Base-by-base conservation (phyloP, 2,329 filamentous ascomycete species). In the Verticillium zaregamsianum region DNA sequence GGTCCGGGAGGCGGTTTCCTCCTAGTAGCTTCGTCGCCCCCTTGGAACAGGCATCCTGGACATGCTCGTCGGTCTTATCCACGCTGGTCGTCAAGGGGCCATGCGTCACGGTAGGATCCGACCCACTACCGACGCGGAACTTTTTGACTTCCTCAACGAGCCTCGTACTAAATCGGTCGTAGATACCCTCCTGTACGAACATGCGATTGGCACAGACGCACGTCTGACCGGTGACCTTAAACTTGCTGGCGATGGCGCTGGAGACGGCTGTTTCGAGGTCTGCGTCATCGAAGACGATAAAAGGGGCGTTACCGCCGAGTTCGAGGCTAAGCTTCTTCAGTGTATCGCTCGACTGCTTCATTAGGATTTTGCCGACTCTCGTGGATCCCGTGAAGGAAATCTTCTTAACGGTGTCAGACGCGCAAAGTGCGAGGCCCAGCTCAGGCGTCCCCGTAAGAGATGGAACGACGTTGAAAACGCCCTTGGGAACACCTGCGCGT, bases 361-460 rank as follows among this genome's bases (percentile, higher is more conserved):
- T 86, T 59, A 94, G 91, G 59, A 87, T 79, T 61, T 86, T 84
- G 1, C 89, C 91, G 0, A 90, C 92, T 2, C 79, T 80, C 2
- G 87, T 90, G 9, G 86, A 90, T 32, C 91, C 91, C 0, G 91
- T 94, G 68, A 95, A 95, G 1, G 87, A 87, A 58, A 94, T 79
- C 70, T 90, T 91, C 67, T 90, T 86, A 32, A 94, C 84, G 57
- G 85, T 83, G 63, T 86, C 80, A 73, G 93, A 90, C 35, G 82
- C 77, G 1, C 88, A 86, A 7, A 94, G 79, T 0, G 87, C 85
- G n/a, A 66, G 62, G 33, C 59, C 60, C 4, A 67, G 58, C 4
- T 85, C 82, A 15, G 91, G 90, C 0, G 89, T 86, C 45, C 86
- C 84, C 17, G 81, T 78, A 3, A 90, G 90, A 65, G 88, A 83